Conservation (phyloP, 306 rosid species). For the Ammopiptanthus mongolicus region DNA sequence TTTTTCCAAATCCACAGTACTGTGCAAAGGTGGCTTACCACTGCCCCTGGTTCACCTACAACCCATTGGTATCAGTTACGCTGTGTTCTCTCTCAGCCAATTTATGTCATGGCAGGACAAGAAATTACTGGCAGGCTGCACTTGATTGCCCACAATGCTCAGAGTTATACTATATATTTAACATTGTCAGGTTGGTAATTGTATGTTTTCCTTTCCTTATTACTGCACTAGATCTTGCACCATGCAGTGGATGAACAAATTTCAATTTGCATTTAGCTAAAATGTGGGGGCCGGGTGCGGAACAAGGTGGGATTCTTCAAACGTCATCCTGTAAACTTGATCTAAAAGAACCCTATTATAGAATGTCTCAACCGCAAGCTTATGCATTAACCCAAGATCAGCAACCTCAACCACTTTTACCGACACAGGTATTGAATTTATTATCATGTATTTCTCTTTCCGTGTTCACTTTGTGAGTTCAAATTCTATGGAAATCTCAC, state of each 20-base stretch:
- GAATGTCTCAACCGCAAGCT: conserved; percentile 87
- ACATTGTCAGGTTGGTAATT: conserved; percentile 58
- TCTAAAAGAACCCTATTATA: conserved; percentile 86
- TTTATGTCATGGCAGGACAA: conserved; percentile 86
- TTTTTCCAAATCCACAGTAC: conserved; percentile 42
- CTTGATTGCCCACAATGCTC: conserved; percentile 82
- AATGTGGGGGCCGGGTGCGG: conserved; percentile 93
- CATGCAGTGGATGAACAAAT: conserved; percentile 13
- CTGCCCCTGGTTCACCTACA: conserved; percentile 81
- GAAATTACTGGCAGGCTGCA: conserved; percentile 80
- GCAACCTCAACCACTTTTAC: conserved; percentile 45
- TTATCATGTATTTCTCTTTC: neutral
- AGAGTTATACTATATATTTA: conserved; percentile 71
- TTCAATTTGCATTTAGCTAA: conserved; percentile 50
- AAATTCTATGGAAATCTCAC: neutral
- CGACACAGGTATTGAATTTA: conserved; percentile 49
- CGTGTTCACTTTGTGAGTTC: neutral
- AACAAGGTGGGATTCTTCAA: conserved; percentile 77
- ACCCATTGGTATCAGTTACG: conserved; percentile 92
- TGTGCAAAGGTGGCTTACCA: conserved; percentile 81
- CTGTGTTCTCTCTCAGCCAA: conserved; percentile 79
- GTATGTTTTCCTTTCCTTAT: neutral
- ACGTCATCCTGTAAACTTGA: conserved; percentile 86
- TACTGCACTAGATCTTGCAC: neutral
- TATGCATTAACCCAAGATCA: conserved; percentile 65